A percentile compares a stretch with the other conserved stretches of the same genome.
Conservation (phyloP, 306 rosid genomes). For the Quercus parvula region DNA sequence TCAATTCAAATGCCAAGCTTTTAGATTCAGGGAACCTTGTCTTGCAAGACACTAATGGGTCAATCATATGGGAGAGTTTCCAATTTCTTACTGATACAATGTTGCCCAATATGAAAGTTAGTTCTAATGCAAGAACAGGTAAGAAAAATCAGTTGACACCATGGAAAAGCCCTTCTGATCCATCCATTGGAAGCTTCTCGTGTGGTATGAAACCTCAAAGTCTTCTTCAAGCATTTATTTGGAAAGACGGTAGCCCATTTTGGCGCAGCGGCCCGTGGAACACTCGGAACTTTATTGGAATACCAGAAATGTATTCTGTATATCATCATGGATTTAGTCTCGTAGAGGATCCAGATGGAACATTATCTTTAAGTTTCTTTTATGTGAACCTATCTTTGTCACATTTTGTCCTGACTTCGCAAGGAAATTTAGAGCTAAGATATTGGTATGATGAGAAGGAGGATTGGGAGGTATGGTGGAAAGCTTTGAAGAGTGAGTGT, state of each 20-base stretch:
- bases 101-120: constrained; percentile 18
- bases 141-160: constrained; percentile 6
- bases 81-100: constrained; percentile 21
- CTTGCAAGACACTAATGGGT: constrained; percentile 1
- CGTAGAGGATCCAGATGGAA: constrained; percentile 1
- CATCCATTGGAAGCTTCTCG: constrained; percentile 29
- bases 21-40: constrained; percentile 39
- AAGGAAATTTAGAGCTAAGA: neutral
- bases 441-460: neutral
- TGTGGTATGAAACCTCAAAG: constrained; percentile 1
- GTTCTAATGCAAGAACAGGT: neutral
- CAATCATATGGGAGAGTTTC: constrained; percentile 36
- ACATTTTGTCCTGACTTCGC: neutral
- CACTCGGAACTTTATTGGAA: constrained; percentile 31
- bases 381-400: neutral
- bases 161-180: constrained; percentile 39
- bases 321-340: constrained; percentile 27
- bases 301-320: constrained; percentile 30
- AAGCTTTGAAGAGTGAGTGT: constrained; percentile 1
- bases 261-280: constrained; percentile 56
- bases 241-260: constrained; percentile 21
- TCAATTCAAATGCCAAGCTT: constrained; percentile 22
- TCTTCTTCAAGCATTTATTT: constrained; percentile 23
- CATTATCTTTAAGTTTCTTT: neutral
- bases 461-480: neutral